These are phyloP conservation scores for Sorghum bicolor DNA, from an alignment of 176 grass and related monocot genomes.

Conservation along the genomic window DNA sequence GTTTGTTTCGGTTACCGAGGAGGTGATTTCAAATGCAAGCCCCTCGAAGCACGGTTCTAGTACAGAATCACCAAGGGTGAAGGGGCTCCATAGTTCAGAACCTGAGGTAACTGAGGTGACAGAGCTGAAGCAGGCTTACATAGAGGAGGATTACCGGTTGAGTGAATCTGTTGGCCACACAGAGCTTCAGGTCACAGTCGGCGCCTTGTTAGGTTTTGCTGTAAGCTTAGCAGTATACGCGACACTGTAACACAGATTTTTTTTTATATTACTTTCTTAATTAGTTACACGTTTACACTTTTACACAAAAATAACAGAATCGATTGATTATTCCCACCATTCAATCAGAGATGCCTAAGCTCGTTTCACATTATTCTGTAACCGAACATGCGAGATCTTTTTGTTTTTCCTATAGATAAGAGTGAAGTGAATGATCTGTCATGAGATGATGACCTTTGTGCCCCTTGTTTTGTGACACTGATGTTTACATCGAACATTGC, in stretches of 20 bases:
- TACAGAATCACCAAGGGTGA: neutral
- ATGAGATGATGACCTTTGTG: neutral
- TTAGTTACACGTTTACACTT: neutral
- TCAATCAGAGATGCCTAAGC: neutral
- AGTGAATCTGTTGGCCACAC: constrained; percentile 86
- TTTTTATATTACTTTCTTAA: neutral
- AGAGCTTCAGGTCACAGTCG: constrained; percentile 60
- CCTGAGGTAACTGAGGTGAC: constrained; percentile 10
- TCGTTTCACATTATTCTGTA: neutral
- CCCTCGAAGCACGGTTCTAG: neutral
- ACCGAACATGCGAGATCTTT: neutral
- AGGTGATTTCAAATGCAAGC: constrained; percentile 12
- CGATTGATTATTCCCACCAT: neutral
- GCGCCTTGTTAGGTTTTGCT: constrained; percentile 73
- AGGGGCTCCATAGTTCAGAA: neutral
- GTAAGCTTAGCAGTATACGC: constrained; percentile 54
- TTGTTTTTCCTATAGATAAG: neutral
- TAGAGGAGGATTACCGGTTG: constrained; percentile 22
- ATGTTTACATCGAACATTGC: constrained; percentile 2
- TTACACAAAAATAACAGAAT: neutral
- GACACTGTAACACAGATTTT: constrained; percentile 41
- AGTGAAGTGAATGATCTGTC: neutral
- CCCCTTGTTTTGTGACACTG: neutral
- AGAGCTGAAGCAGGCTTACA: constrained; percentile 8
- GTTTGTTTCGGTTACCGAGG: constrained; percentile 25